These are phyloP conservation scores for Lachancea sp. DNA, from an alignment of 805 yeast species.

Conservation along the genomic window DNA sequence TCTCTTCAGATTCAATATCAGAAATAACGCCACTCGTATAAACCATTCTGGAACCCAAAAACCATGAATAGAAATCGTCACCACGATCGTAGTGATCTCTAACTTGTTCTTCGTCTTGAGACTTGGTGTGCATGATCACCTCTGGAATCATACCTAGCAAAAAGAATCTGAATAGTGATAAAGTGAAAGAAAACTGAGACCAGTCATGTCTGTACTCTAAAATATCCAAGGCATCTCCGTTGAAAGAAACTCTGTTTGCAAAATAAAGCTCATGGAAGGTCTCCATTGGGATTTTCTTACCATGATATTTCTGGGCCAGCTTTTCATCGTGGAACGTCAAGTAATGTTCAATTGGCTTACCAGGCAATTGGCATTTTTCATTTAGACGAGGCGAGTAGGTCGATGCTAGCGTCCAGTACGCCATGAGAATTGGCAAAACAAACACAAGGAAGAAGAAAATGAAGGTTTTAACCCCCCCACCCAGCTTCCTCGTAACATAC, in stretches of 20 bases:
- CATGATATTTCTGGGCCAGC: conserved; percentile 61
- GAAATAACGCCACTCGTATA: conserved; percentile 81
- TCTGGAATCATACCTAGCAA: conserved; percentile 87
- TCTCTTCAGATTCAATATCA: conserved; percentile 64
- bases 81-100: conserved; percentile 95
- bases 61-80: conserved; percentile 91
- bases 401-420: conserved; percentile 75
- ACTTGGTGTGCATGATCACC: conserved; percentile 83
- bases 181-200: conserved; percentile 76
- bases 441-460: conserved; percentile 49
- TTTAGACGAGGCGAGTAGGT: conserved; percentile 75
- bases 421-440: conserved; percentile 67
- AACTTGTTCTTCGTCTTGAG: conserved; percentile 95
- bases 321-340: conserved; percentile 74
- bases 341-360: conserved; percentile 70
- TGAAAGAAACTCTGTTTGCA: conserved; percentile 75
- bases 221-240: conserved; percentile 79
- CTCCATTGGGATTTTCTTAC: conserved; percentile 83
- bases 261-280: conserved; percentile 86
- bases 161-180: conserved; percentile 70
- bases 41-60: conserved; percentile 90
- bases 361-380: conserved; percentile 69
- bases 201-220: conserved; percentile 88
- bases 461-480: conserved; percentile 66
- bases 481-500: conserved; percentile 56